Conservation (phyloP, 305 asterid species). For the Salvia sclarea region DNA sequence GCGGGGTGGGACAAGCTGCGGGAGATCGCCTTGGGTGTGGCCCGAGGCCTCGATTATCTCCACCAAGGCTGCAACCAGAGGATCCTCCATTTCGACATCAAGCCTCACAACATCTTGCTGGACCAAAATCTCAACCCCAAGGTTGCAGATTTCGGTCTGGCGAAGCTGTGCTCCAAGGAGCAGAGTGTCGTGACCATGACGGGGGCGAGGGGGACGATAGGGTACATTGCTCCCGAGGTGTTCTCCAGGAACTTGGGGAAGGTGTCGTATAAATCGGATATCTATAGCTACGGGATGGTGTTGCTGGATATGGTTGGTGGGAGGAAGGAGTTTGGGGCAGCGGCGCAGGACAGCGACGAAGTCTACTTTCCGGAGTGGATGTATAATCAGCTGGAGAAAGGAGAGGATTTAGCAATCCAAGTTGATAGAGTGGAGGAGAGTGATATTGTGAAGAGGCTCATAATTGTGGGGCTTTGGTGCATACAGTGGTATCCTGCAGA, state of each 20-base stretch:
- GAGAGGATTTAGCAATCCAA: constrained; percentile 42
- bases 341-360: constrained; percentile 34
- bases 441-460: constrained; percentile 39
- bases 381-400: constrained; percentile 51
- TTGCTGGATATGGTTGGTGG: constrained; percentile 71
- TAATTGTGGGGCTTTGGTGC: constrained; percentile 55
- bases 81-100: constrained; percentile 75
- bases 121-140: constrained; percentile 63
- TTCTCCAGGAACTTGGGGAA: constrained; percentile 75
- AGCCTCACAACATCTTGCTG: constrained; percentile 65
- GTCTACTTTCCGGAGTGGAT: constrained; percentile 57
- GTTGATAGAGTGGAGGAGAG: constrained; percentile 41
- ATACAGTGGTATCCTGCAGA: constrained; percentile 57
- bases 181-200: constrained; percentile 67
- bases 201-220: constrained; percentile 71
- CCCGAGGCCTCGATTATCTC: constrained; percentile 53
- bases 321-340: constrained; percentile 40
- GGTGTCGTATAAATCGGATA: constrained; percentile 67
- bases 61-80: constrained; percentile 75
- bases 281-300: constrained; percentile 76
- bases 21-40: constrained; percentile 47
- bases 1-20: constrained; percentile 64
- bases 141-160: constrained; percentile 74
- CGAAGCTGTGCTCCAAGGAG: constrained; percentile 66
- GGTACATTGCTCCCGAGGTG: constrained; percentile 76